phyloP scores from a whole-genome alignment of 2,329 filamentous ascomycete genomes.

The Ophidiomyces ophidiicola region DNA sequence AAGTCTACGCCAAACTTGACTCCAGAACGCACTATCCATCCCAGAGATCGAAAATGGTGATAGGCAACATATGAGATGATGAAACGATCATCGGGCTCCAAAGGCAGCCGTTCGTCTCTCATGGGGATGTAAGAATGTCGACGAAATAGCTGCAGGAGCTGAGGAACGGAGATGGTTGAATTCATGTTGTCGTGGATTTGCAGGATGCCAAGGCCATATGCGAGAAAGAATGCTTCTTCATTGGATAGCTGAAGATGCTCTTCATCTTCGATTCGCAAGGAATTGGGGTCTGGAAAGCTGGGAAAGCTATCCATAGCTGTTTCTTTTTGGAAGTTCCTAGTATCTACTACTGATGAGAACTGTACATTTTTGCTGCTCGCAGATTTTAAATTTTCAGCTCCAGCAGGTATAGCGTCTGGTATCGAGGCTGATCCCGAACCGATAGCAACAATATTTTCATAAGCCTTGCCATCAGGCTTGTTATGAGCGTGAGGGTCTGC shows the following conservation, averaged over 20 bases:
- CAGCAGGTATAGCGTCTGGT: not conserved
- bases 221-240: conserved; percentile 85
- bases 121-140: conserved; percentile 59
- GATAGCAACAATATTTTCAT: not conserved
- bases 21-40: conserved; percentile 85
- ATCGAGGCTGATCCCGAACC: not conserved
- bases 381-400: conserved; percentile 12
- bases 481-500: not conserved
- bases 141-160: conserved; percentile 56
- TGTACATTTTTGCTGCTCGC: conserved; percentile 49
- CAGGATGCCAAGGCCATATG: conserved; percentile 66
- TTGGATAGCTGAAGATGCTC: conserved; percentile 87
- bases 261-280: conserved; percentile 36
- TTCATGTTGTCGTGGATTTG: conserved; percentile 39
- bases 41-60: conserved; percentile 89
- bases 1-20: conserved; percentile 94
- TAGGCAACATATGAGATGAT: conserved; percentile 79
- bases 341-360: conserved; percentile 52
- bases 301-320: conserved; percentile 30
- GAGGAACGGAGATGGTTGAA: conserved; percentile 38
- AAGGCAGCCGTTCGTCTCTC: conserved; percentile 28
- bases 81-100: conserved; percentile 70
- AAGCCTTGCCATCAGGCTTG: not conserved
- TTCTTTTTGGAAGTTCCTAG: conserved; percentile 42
- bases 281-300: conserved; percentile 13